Evolutionary conservation across 2,329 filamentous ascomycete genomes (phyloP), one percentile per base, ranked within the genome.

Genomic region (Colletotrichum siamense): DNA sequence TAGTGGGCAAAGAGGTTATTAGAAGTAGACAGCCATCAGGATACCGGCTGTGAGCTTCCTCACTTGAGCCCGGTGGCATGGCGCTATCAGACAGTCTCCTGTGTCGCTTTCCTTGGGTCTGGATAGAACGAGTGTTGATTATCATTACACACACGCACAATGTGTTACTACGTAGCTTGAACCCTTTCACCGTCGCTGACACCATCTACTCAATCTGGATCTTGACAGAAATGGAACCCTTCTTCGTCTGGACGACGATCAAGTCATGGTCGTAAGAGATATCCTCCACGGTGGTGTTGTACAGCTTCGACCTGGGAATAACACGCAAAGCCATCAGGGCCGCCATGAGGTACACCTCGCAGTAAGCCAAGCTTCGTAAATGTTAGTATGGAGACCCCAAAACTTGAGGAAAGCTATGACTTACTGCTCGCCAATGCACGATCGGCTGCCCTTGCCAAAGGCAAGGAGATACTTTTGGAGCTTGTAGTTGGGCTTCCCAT

Each of bases 251-350:
- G 7, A 81, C 78, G 4, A 81, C 73, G 12, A 83, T 67, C 70
- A 81, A 75, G 57, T 82, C 81, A 36, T 82, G 78, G 32, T 83
- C 80, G 61, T 82, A 83, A n/a, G 67, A 70, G 32, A 84, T 76
- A 49, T 83, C 82, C 30, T 80, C 77, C 24, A 79, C 74, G 1
- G 79, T 80, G 0, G 83, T 84, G 24, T 84, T 80, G 59, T 79
- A 77, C 8, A 84, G 78, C 16, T 67, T 75, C 76, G 81, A 77
- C 22, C 78, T 76, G 8, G 81, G 82, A 8, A 82, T 67, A 5
- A 83, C 82, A 3, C 82, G 80, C 61, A 84, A 68, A 8, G 79
- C 78, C 61, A 84, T 70, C 10, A 81, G 78, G 5, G 81, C 77
- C 4, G 80, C 52, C 6, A 77, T 66, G 9, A 82, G 73, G 39